Evolutionary conservation across 441 rosid species (phyloP), one percentile per base, ranked within the genome.

Genomic region (Erodium texanum): DNA sequence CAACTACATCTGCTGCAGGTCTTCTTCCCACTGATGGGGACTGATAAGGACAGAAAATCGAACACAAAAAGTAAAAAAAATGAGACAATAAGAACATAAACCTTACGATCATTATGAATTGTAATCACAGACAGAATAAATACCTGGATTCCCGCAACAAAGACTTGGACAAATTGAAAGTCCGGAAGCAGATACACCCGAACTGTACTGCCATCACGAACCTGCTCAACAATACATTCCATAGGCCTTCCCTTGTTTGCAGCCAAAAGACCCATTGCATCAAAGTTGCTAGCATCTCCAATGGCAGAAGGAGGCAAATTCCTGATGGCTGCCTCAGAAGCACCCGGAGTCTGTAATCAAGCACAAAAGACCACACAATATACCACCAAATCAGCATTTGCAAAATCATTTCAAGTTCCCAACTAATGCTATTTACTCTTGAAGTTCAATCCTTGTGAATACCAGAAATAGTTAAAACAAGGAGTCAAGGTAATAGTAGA

Each of bases 61-160:
- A 23, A 19, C 29, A 62, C 0, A 18, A n/a, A 12, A 62, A 29
- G 6, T 14, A 14, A 20, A 14, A 20, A 1, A 32, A 32, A 36
- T 27, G 15, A 45, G 24, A 56, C 4, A 56, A 10, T 10, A 2
- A 19, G 11, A 19, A 22, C 50, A 43, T 11, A 11, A 0, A 43
- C 14, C 10, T 7, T 43, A 9, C 15, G 1, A 43, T 11, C 12
- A 8, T 15, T 43, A 43, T 43, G 50, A 10, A 43, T 9, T 43
- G 1, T 43, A 43, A 43, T 43, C 50, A 20, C 24, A 19, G 19
- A 56, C 19, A 66, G 32, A 65, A 43, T 23, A 23, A 45, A 66
- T 75, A 90, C 99, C 98, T 92, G 98, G 74, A 90, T 81, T 78
- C 99, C 99, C 2, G 99, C 98, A 76, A 95, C 87, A 78, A 86